Conservation (phyloP, 2,329 filamentous ascomycete species). For the Hypomyces perniciosus region DNA sequence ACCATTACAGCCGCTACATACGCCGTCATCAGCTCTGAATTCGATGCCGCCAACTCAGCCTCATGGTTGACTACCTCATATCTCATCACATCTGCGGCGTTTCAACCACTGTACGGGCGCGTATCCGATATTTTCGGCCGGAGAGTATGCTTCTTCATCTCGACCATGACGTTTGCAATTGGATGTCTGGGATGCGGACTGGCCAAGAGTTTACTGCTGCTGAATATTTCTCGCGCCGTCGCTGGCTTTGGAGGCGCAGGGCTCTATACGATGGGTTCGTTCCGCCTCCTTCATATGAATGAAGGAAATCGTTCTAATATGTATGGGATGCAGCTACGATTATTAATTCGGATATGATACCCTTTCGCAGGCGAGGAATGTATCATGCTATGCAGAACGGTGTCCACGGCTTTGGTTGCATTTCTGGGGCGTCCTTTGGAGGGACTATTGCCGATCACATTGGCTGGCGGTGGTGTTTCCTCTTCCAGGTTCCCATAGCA, state of each 20-base stretch:
- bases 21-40: conserved; percentile 68
- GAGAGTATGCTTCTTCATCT: conserved; percentile 57
- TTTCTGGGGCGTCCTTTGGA: conserved; percentile 58
- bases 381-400: conserved; percentile 57
- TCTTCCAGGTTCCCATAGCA: conserved; percentile 56
- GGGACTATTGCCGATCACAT: conserved; percentile 58
- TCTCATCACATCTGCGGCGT: conserved; percentile 63
- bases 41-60: conserved; percentile 63
- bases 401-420: conserved; percentile 55
- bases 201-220: conserved; percentile 49
- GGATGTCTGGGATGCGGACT: conserved; percentile 62
- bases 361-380: conserved; percentile 49
- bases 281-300: background rate
- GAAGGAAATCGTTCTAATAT: background rate
- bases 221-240: conserved; percentile 60
- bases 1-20: conserved; percentile 70
- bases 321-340: conserved; percentile 33
- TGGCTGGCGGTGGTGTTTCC: conserved; percentile 64
- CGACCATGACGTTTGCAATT: conserved; percentile 53
- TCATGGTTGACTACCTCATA: conserved; percentile 73
- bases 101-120: conserved; percentile 66
- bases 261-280: conserved; percentile 61
- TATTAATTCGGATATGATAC: conserved; percentile 59
- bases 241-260: conserved; percentile 66
- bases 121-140: conserved; percentile 65